Evolutionary conservation across 2,329 filamentous ascomycete species (phyloP).

Genomic region (Penicillium sp.): DNA sequence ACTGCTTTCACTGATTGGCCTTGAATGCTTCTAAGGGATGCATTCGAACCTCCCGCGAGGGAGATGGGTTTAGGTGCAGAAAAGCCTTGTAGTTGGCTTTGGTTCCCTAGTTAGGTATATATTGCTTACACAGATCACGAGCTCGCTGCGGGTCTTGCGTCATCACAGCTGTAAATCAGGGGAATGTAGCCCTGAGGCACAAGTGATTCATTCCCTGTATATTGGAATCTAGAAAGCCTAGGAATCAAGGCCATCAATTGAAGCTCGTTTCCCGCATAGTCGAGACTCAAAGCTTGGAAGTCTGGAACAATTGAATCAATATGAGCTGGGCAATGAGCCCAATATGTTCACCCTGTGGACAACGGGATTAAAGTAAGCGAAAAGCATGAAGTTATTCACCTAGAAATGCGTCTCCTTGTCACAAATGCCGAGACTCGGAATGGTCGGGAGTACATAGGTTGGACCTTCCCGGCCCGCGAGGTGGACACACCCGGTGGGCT

Average conservation of each 20-base stretch:
- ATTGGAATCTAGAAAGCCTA: too few species aligned
- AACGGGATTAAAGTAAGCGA: not conserved
- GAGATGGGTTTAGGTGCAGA: too few species aligned
- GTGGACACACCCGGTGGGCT: slow-evolving; percentile 6
- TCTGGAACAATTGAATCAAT: too few species aligned
- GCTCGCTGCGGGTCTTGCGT: slow-evolving; percentile 2
- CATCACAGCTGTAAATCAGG: not conserved
- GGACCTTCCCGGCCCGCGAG: slow-evolving; percentile 16
- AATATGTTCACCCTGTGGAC: not conserved
- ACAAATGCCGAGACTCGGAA: slow-evolving; percentile 3
- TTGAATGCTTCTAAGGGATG: not conserved
- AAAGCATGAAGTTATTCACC: not conserved
- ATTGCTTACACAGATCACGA: not conserved
- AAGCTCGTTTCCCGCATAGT: too few species aligned
- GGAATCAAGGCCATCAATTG: too few species aligned
- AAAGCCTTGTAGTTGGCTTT: too few species aligned
- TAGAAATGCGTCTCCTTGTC: not conserved
- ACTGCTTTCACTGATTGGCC: not conserved
- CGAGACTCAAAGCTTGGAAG: too few species aligned
- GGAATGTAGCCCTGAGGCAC: not conserved
- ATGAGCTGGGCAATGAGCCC: not conserved
- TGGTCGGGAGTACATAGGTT: slow-evolving; percentile 5
- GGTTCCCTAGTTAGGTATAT: not conserved
- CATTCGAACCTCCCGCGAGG: too few species aligned
- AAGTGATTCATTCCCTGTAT: too few species aligned